Conservation (phyloP, 805 yeast species). For the Lipomyces anomalus region DNA sequence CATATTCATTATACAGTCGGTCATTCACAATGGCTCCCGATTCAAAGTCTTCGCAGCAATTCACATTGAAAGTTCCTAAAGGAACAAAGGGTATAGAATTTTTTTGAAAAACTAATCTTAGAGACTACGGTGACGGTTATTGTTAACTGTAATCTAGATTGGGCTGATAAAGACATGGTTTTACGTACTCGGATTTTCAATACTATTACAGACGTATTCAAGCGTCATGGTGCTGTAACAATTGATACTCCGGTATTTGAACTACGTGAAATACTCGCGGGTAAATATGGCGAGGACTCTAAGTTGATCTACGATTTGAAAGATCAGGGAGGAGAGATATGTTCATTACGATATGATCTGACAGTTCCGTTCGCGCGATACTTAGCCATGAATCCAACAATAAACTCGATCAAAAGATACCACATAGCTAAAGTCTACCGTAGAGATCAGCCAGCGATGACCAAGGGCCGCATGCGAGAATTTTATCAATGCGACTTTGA, state of each 20-base stretch:
- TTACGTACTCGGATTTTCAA: constrained; percentile 82
- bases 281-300: constrained; percentile 98
- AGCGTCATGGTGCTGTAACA: constrained; percentile 96
- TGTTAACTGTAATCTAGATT: constrained; percentile 43
- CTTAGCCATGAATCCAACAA: constrained; percentile 85
- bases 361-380: constrained; percentile 98
- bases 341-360: constrained; percentile 90
- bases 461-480: constrained; percentile 99
- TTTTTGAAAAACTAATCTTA: neutral
- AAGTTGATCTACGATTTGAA: constrained; percentile 91
- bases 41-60: no score
- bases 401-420: constrained; percentile 83
- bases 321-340: constrained; percentile 98
- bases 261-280: constrained; percentile 87
- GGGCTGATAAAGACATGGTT: constrained; percentile 98
- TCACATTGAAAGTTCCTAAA: constrained; percentile 87
- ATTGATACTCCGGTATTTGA: constrained; percentile 98
- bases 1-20: no score
- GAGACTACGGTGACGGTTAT: constrained; percentile 15
- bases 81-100: constrained; percentile 44
- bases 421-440: constrained; percentile 98
- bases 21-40: no score
- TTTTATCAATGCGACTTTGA: constrained; percentile 99
- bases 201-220: constrained; percentile 67
- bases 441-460: constrained; percentile 99